A percentile compares a stretch with the other conserved stretches of the same genome.
Evolutionary conservation across 805 yeast genomes (phyloP).

Genomic region (Alloascoidea hylecoeti): DNA sequence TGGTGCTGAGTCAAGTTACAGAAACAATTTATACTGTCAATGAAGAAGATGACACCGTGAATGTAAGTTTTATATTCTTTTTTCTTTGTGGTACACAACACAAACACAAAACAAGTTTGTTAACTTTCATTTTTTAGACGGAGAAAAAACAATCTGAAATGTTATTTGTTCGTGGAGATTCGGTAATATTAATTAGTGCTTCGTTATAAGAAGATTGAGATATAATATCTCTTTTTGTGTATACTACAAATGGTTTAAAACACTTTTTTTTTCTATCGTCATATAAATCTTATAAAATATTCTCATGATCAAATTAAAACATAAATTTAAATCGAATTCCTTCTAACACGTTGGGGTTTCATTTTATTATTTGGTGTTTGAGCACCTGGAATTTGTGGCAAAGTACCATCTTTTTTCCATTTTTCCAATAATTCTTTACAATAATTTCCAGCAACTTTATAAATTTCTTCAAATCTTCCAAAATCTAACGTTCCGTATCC

Average conservation of each 20-base stretch:
- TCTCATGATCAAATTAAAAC: no score
- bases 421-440: slow-evolving; percentile 44
- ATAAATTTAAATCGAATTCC: slow-evolving; percentile 43
- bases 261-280: no score
- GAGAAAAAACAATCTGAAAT: slow-evolving; percentile 56
- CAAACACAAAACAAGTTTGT: not conserved
- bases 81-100: slow-evolving; percentile 2
- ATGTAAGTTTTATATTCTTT: slow-evolving; percentile 11
- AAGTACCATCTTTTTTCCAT: slow-evolving; percentile 33
- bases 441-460: slow-evolving; percentile 63
- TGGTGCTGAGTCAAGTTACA: slow-evolving; percentile 85
- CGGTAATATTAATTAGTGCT: slow-evolving; percentile 72
- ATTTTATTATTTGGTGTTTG: slow-evolving; percentile 16
- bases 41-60: slow-evolving; percentile 29
- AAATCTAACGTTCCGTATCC: slow-evolving; percentile 85
- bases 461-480: slow-evolving; percentile 83
- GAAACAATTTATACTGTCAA: slow-evolving; percentile 61
- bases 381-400: slow-evolving; percentile 53
- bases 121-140: slow-evolving; percentile 17
- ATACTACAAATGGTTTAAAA: no score
- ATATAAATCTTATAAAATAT: no score
- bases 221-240: no score
- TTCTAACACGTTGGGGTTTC: slow-evolving; percentile 26
- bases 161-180: slow-evolving; percentile 96
- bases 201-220: no score